Percentiles rank a stretch among this genome's conserved stretches.
Conservation (phyloP, 768 basidiomycete genomes). For the Leccinellum albellum region DNA sequence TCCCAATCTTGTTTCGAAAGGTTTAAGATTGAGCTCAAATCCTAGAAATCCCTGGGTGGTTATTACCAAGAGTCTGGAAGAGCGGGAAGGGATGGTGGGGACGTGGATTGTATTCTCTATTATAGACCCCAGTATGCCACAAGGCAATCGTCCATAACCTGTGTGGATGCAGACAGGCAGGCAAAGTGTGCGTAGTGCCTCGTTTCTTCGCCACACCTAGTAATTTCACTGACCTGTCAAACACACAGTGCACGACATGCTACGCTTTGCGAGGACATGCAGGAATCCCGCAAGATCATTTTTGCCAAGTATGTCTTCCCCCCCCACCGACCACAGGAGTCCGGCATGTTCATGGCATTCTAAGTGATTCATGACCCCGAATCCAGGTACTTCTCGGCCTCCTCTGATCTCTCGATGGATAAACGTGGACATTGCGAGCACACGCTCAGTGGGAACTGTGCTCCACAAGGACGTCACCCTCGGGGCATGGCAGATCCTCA, state of each 20-base stretch:
- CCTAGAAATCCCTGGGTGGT: conserved; percentile 81
- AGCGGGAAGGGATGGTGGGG: conserved; percentile 86
- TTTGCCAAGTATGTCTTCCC: conserved; percentile 65
- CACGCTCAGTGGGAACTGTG: conserved; percentile 49
- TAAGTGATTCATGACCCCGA: conserved; percentile 6
- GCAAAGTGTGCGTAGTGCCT: conserved; percentile 52
- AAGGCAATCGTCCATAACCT: conserved; percentile 55
- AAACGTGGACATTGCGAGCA: conserved; percentile 90
- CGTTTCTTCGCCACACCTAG: background rate
- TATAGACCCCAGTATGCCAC: conserved; percentile 76
- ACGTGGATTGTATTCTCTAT: conserved; percentile 85
- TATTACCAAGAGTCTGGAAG: conserved; percentile 95
- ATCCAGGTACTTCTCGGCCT: conserved; percentile 75
- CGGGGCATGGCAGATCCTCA: conserved; percentile 75
- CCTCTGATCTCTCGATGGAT: conserved; percentile 61
- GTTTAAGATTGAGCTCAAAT: background rate
- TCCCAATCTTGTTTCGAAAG: background rate
- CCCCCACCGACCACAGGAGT: conserved; percentile 2
- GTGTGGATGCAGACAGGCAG: conserved; percentile 53
- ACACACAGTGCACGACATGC: conserved; percentile 68
- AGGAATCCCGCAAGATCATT: conserved; percentile 77
- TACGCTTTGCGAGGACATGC: conserved; percentile 73
- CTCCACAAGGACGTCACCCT: conserved; percentile 64
- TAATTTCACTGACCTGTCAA: background rate
- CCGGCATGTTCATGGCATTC: background rate